These are phyloP conservation scores for Pythium rishiriense DNA, from an alignment of 352 stramenopile species.

Conservation along the genomic window DNA sequence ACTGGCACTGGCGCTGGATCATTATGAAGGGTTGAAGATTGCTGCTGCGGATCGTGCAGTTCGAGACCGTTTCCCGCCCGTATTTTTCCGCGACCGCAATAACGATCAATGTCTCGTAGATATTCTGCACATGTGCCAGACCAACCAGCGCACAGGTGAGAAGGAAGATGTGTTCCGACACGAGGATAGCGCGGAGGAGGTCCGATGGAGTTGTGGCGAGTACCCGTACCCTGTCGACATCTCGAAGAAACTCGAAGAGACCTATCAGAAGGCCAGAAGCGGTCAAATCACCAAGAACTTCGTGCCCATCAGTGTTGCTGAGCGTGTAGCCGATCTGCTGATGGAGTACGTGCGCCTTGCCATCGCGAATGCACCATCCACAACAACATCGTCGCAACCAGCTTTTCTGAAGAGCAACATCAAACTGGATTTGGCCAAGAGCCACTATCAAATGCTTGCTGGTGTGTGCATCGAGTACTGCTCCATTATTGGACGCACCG, in stretches of 20 bases:
- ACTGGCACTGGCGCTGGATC: constrained; percentile 93
- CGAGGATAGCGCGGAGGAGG: constrained; percentile 72
- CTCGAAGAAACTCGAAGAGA: constrained; percentile 83
- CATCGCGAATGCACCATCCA: constrained; percentile 75
- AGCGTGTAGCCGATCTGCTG: constrained; percentile 85
- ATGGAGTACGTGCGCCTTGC: constrained; percentile 90
- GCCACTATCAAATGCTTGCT: constrained; percentile 96
- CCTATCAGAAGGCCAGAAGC: constrained; percentile 79
- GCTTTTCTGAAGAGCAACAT: constrained; percentile 60
- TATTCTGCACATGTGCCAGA: constrained; percentile 90
- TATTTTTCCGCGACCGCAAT: constrained; percentile 88
- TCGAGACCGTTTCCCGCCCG: constrained; percentile 80
- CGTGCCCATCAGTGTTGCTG: constrained; percentile 87
- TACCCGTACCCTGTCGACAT: constrained; percentile 78
- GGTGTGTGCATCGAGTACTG: constrained; percentile 97
- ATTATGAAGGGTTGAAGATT: constrained; percentile 93
- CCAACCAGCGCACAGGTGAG: constrained; percentile 84
- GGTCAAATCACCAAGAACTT: constrained; percentile 87
- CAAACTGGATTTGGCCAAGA: constrained; percentile 90
- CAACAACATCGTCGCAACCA: constrained; percentile 31
- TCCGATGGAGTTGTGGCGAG: constrained; percentile 82
- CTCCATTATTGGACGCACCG: constrained; percentile 82
- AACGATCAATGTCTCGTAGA: constrained; percentile 90
- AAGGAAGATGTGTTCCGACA: constrained; percentile 83
- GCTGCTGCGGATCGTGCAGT: constrained; percentile 77